Conservation (phyloP, 192 early-diverging fungal genomes). For the Linnemannia hyalina region DNA sequence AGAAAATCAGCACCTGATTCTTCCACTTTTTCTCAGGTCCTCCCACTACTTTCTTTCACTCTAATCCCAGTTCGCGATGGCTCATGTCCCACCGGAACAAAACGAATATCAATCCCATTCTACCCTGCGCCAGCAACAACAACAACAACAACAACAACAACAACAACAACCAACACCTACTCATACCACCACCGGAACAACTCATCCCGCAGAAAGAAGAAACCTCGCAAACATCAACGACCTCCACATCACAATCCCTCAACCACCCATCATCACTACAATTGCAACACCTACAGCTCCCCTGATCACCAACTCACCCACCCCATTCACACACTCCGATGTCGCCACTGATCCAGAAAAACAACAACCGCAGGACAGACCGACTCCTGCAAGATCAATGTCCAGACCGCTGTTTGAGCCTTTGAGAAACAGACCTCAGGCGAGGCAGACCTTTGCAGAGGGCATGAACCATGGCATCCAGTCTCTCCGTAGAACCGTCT, state of each 20-base stretch:
- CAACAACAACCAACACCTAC: not conserved
- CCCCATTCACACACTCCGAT: not conserved
- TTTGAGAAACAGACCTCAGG: not conserved
- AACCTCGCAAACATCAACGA: not conserved
- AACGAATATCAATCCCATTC: slow-evolving; percentile 1
- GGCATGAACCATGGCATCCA: slow-evolving; percentile 29
- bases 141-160: not conserved
- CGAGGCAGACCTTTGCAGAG: slow-evolving; percentile 43
- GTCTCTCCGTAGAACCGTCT: slow-evolving; percentile 28
- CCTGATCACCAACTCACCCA: not conserved
- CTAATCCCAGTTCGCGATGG: not conserved
- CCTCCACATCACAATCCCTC: slow-evolving; percentile 4
- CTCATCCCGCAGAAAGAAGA: not conserved
- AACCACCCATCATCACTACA: not conserved
- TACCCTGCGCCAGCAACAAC: not conserved
- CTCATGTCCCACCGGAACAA: not conserved
- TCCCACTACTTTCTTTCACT: not conserved
- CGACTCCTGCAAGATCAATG: not conserved
- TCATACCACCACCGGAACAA: too few species aligned
- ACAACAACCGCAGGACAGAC: not conserved
- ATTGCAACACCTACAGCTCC: not conserved
- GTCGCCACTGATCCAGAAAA: not conserved
- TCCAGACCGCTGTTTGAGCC: slow-evolving; percentile 14
- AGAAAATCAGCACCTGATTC: not conserved
- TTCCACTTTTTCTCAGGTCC: not conserved